Evolutionary conservation across 306 rosid genomes (phyloP), one percentile per base, ranked within the genome.

Genomic region (Senna siamea): DNA sequence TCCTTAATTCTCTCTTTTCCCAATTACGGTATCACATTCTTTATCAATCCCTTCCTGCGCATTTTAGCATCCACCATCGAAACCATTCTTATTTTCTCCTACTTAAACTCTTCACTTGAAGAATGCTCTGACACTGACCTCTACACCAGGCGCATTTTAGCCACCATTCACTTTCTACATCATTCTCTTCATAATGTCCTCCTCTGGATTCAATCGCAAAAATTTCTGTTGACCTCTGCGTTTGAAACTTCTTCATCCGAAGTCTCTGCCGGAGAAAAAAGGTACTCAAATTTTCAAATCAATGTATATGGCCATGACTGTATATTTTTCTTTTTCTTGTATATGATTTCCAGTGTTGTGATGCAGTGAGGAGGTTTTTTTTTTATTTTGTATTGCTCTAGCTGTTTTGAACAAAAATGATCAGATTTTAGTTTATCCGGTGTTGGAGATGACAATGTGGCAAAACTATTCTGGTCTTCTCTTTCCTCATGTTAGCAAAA

Each of bases 401-500:
- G 15, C 65, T 41, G 20, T 62, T 76, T 53, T 23, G 52, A 66
- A 66, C 44, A 47, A 58, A 66, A 4, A 46, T 55, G 37, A 64
- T 61, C 67, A 61, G 68, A 53, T 68, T 79, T 72, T 18, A 17
- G 10, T 30, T 43, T 17, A 5, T 52, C 37, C 61, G 54, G 58
- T 64, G 28, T 43, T 18, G 78, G 74, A 35, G 69, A 75, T 63
- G 14, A 72, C 41, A 76, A 72, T 48, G 82, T 68, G 68, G 23
- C 19, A 48, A 43, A 61, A 10, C 12, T 7, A 53, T 52, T 47
- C 8, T 52, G 59, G 54, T 69, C 44, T 6, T 68, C n/a, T 68
- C 32, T 69, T 34, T 69, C 32, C 23, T 6, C 20, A 10, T 55
- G 52, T 78, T 43, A 55, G 37, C 51, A 18, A 53, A 65, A 76